These are phyloP conservation scores for Lindgomyces ingoldianus DNA, from an alignment of 495 filamentous ascomycete species.

Conservation along the genomic window DNA sequence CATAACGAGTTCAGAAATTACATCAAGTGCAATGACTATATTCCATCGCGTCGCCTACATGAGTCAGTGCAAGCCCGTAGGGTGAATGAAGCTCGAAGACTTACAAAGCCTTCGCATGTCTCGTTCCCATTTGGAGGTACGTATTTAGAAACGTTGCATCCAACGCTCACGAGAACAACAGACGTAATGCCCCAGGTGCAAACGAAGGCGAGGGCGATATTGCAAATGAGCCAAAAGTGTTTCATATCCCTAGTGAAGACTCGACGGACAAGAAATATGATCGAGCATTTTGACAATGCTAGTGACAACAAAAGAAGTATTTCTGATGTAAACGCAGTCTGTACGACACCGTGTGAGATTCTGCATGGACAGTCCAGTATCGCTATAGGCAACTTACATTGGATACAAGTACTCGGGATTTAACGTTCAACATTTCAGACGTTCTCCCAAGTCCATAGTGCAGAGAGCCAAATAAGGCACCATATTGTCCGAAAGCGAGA, in stretches of 20 bases:
- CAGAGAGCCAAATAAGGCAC: constrained; percentile 14
- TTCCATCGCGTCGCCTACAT: constrained; percentile 25
- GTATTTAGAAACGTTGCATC: constrained; percentile 10
- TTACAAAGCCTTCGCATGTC: constrained; percentile 30
- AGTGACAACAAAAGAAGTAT: constrained; percentile 30
- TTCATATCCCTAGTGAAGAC: constrained; percentile 29
- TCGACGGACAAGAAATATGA: constrained; percentile 37
- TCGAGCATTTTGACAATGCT: constrained; percentile 36
- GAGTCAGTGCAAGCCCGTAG: neutral
- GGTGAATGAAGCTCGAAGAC: neutral
- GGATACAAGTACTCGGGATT: neutral
- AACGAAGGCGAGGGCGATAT: constrained; percentile 28
- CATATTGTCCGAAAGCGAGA: constrained; percentile 15
- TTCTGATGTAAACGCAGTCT: constrained; percentile 16
- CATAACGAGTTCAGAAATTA: constrained; percentile 24
- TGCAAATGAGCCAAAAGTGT: constrained; percentile 22
- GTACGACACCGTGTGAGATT: no score
- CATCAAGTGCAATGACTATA: constrained; percentile 25
- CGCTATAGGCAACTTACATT: neutral
- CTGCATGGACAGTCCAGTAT: no score
- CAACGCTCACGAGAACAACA: constrained; percentile 20
- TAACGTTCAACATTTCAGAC: neutral
- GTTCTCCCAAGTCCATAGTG: constrained; percentile 19
- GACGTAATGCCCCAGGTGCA: constrained; percentile 23
- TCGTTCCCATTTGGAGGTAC: neutral